Evolutionary conservation across 768 basidiomycete species (phyloP).

Genomic region (Sarcodon sp.): DNA sequence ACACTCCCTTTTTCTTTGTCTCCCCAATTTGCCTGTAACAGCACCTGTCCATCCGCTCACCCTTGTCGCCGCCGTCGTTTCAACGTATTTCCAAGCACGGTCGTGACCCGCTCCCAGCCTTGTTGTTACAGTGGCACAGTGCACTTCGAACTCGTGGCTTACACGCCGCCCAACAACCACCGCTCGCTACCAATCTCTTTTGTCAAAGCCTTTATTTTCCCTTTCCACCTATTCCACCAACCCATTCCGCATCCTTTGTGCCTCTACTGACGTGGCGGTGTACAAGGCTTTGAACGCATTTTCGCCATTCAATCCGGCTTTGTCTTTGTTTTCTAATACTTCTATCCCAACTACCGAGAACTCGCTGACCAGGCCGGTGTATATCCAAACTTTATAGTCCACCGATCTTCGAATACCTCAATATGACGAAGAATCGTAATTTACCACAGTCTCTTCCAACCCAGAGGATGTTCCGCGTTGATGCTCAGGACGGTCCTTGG

Average conservation of each 20-base stretch:
- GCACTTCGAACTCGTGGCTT: not conserved
- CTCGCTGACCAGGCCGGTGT: too few relatives aligned
- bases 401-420: too few relatives aligned
- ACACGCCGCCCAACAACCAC: not conserved
- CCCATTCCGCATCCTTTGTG: not conserved
- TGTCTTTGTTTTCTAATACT: too few relatives aligned
- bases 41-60: too few relatives aligned
- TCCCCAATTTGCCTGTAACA: too few relatives aligned
- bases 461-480: constrained; percentile 40
- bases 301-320: too few relatives aligned
- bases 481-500: constrained; percentile 76
- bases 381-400: too few relatives aligned
- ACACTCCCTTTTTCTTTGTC: too few relatives aligned
- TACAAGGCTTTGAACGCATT: too few relatives aligned
- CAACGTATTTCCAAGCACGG: not conserved
- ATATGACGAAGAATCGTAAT: constrained; percentile 12
- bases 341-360: too few relatives aligned
- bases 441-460: constrained; percentile 15
- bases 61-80: too few relatives aligned
- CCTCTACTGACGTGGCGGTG: too few relatives aligned
- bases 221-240: not conserved
- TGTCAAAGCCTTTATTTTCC: not conserved
- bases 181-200: not conserved
- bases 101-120: not conserved
- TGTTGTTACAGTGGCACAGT: not conserved